phyloP scores from a whole-genome alignment of 1,284 basidiomycete species.

The Sparassis latifolia region DNA sequence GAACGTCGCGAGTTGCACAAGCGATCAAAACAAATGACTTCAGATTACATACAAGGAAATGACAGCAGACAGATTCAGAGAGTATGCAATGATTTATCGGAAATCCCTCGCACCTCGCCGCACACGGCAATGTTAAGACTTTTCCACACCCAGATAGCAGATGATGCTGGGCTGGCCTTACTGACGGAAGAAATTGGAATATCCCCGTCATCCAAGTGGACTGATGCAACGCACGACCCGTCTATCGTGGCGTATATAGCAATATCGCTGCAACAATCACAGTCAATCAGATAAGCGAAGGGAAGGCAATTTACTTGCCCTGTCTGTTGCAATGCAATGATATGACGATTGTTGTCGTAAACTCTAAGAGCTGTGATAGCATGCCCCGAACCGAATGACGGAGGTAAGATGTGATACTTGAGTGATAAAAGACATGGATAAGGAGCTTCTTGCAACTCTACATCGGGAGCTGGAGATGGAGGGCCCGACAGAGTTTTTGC shows the following conservation, averaged over 20 bases:
- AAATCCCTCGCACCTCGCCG: slow-evolving; percentile 36
- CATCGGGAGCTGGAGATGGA: slow-evolving; percentile 35
- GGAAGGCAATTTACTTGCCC: slow-evolving; percentile 36
- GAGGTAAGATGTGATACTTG: slow-evolving; percentile 47
- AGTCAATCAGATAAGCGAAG: background rate
- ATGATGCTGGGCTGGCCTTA: slow-evolving; percentile 5
- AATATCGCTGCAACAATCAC: slow-evolving; percentile 14
- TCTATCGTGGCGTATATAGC: slow-evolving; percentile 20
- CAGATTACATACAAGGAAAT: slow-evolving; percentile 3
- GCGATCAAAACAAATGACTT: slow-evolving; percentile 31
- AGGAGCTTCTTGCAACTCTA: slow-evolving; percentile 5
- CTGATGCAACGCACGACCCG: slow-evolving; percentile 19
- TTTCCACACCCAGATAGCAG: slow-evolving; percentile 45
- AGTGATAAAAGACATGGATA: slow-evolving; percentile 26
- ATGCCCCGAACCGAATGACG: slow-evolving; percentile 30
- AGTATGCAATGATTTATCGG: background rate
- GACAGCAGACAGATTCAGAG: background rate
- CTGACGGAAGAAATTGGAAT: background rate
- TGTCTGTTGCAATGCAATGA: slow-evolving; percentile 47
- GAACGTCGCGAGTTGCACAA: slow-evolving; percentile 37
- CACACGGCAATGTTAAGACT: slow-evolving; percentile 32
- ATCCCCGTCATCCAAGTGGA: slow-evolving; percentile 7
- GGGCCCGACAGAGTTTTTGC: slow-evolving; percentile 6
- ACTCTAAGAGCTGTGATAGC: slow-evolving; percentile 39
- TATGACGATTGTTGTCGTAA: slow-evolving; percentile 33